A percentile compares a stretch with the other conserved stretches of the same genome.
Conservation (phyloP, 805 yeast species). For the Metschnikowia aberdeeniae region DNA sequence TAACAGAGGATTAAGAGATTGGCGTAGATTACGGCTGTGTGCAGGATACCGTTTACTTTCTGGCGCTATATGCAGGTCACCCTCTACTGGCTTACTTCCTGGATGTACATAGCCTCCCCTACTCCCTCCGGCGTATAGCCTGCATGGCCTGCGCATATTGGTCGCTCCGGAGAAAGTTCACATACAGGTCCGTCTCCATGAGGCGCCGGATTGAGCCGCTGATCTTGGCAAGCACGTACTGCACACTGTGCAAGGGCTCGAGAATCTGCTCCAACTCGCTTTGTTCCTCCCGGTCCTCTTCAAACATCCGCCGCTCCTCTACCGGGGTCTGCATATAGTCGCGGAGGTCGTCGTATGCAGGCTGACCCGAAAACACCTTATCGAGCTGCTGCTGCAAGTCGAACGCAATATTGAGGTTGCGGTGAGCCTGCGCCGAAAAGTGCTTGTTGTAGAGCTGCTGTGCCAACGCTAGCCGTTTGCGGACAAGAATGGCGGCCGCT, state of each 20-base stretch:
- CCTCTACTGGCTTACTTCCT: too few relatives aligned
- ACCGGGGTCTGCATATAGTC: slow-evolving; percentile 15
- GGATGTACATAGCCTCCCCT: too few relatives aligned
- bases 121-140: neutral
- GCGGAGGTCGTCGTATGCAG: slow-evolving; percentile 6
- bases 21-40: neutral
- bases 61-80: too few relatives aligned
- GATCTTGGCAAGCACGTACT: slow-evolving; percentile 44
- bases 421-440: slow-evolving; percentile 63
- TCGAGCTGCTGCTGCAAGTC: slow-evolving; percentile 43
- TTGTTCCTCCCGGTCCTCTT: neutral
- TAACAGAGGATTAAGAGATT: too few relatives aligned
- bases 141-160: slow-evolving; percentile 19
- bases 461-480: slow-evolving; percentile 56
- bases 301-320: neutral
- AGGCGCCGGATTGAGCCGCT: slow-evolving; percentile 48
- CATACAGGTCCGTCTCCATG: slow-evolving; percentile 72
- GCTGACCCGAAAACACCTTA: slow-evolving; percentile 12
- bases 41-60: neutral
- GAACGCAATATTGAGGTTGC: slow-evolving; percentile 66
- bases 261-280: slow-evolving; percentile 8
- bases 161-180: slow-evolving; percentile 51
- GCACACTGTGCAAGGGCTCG: slow-evolving; percentile 6
- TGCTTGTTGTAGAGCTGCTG: slow-evolving; percentile 64
- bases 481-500: slow-evolving; percentile 33